These are phyloP conservation scores for Solanum chilense DNA, from an alignment of 257 asterid genomes.

Conservation along the genomic window DNA sequence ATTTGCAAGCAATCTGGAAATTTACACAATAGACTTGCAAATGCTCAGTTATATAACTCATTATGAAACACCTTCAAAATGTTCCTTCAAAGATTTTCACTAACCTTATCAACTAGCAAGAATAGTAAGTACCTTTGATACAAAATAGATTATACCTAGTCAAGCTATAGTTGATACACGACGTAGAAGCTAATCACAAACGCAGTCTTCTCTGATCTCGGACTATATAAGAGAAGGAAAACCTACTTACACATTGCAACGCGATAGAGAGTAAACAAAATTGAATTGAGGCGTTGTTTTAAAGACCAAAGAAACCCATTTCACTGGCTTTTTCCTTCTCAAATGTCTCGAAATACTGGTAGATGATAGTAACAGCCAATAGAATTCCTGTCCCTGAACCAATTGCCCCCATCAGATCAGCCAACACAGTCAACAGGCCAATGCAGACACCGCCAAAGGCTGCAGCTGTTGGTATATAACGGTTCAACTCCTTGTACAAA, in stretches of 20 bases:
- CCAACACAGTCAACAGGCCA: slow-evolving; percentile 82
- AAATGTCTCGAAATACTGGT: slow-evolving; percentile 83
- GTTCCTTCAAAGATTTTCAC: neutral
- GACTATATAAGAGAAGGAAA: neutral
- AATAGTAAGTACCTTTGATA: neutral
- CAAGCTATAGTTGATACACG: neutral
- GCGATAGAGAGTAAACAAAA: neutral
- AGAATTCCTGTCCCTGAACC: slow-evolving; percentile 91
- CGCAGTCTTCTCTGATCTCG: neutral
- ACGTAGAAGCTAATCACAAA: neutral
- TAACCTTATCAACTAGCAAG: neutral
- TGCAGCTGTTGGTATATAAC: slow-evolving; percentile 89
- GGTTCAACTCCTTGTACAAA: slow-evolving; percentile 77
- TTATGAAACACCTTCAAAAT: neutral
- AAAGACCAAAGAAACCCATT: slow-evolving; percentile 85
- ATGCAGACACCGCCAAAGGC: slow-evolving; percentile 91
- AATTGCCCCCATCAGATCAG: slow-evolving; percentile 90
- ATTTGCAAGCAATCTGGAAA: too few relatives aligned
- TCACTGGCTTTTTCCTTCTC: slow-evolving; percentile 91
- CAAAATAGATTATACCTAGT: neutral
- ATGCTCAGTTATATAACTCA: neutral
- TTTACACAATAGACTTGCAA: neutral
- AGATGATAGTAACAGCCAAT: slow-evolving; percentile 77
- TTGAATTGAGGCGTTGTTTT: slow-evolving; percentile 1
- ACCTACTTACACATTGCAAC: slow-evolving; percentile 20